Percentiles rank a stretch among this genome's conserved stretches.
Conservation (phyloP, 2,329 filamentous ascomycete species). For the Hypocrella siamensis region DNA sequence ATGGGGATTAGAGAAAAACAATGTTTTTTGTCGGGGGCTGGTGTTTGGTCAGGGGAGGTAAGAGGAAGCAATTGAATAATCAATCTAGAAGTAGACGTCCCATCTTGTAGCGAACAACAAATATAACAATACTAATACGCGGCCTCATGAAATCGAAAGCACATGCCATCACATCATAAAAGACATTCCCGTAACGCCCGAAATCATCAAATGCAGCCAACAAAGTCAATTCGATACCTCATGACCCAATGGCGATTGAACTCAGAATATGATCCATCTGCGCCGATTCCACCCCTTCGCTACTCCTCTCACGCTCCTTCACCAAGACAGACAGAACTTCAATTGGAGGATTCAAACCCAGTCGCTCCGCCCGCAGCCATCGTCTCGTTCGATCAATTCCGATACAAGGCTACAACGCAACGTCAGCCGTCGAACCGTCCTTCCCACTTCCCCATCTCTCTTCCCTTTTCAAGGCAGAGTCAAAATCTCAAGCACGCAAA, state of each 20-base stretch:
- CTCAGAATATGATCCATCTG: conserved; percentile 57
- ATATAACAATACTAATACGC: too few species aligned
- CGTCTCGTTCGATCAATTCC: conserved; percentile 68
- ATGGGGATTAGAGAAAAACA: too few species aligned
- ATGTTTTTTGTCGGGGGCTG: too few species aligned
- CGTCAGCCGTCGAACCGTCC: too few species aligned
- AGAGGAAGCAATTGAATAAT: too few species aligned
- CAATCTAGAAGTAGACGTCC: too few species aligned
- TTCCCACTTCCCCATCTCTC: too few species aligned
- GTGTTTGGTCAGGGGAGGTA: too few species aligned
- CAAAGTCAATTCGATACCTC: conserved; percentile 4
- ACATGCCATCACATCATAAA: not conserved
- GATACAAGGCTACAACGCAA: conserved; percentile 62
- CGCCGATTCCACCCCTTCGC: conserved; percentile 43
- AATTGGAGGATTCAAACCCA: conserved; percentile 77
- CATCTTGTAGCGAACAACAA: too few species aligned
- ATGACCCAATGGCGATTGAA: conserved; percentile 26
- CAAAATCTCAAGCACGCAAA: not conserved
- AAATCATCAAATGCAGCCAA: conserved; percentile 7
- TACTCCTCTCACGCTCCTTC: conserved; percentile 47
- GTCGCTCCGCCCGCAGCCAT: conserved; percentile 70
- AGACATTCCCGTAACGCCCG: too few species aligned
- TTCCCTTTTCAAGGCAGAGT: too few species aligned
- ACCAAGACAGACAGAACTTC: conserved; percentile 80
- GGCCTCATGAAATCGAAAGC: too few species aligned